These are phyloP conservation scores for Solioccasus polychromus DNA, from an alignment of 768 basidiomycete genomes.

Conservation along the genomic window DNA sequence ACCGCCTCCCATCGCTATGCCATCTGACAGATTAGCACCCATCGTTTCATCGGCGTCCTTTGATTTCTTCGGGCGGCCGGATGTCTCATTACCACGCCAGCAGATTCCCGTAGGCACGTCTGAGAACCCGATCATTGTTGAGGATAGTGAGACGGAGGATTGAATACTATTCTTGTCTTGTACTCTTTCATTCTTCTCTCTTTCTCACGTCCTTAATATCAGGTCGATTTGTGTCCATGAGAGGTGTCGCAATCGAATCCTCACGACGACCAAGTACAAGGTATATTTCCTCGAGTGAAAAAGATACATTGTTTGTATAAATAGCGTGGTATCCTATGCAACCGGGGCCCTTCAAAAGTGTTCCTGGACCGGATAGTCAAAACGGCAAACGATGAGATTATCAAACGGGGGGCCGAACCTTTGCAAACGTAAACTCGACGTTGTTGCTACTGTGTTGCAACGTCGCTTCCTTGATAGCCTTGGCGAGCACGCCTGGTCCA, in stretches of 20 bases:
- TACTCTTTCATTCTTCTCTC: not conserved
- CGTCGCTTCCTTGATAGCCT: conserved; percentile 72
- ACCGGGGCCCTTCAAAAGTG: conserved; percentile 12
- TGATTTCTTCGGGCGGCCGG: conserved; percentile 2
- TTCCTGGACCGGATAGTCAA: conserved; percentile 10
- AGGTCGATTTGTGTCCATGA: too few relatives aligned
- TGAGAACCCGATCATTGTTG: conserved; percentile 24
- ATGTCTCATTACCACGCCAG: conserved; percentile 1
- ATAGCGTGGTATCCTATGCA: not conserved
- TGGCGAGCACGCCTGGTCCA: conserved; percentile 74
- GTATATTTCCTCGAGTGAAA: too few relatives aligned
- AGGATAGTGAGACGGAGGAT: conserved; percentile 19
- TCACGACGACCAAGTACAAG: not conserved
- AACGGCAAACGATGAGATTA: not conserved
- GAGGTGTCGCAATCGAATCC: too few relatives aligned
- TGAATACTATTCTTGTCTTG: conserved; percentile 6
- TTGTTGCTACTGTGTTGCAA: conserved; percentile 48
- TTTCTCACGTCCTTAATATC: not conserved
- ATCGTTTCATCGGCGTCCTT: not conserved
- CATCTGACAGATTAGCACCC: not conserved
- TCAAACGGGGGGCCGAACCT: conserved; percentile 46
- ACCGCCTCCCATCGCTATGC: not conserved
- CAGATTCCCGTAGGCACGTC: conserved; percentile 10
- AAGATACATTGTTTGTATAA: not conserved
- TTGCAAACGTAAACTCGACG: conserved; percentile 78